Evolutionary conservation across 75 land plant species (phyloP).

Genomic region (Pinus taeda): DNA sequence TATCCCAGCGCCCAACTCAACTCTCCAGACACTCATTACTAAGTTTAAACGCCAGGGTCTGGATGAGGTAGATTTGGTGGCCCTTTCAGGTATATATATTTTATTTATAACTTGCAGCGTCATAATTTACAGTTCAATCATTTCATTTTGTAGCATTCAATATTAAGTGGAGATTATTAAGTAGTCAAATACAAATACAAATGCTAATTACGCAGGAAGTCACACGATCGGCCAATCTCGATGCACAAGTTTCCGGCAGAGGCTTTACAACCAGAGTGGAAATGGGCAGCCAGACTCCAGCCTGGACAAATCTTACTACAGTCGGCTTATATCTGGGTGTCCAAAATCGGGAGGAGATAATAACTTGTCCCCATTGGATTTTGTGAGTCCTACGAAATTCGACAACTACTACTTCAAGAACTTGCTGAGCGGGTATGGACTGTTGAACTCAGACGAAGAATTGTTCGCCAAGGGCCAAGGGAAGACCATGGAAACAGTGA

Average conservation of each 20-base stretch:
- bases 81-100: slow-evolving; percentile 54
- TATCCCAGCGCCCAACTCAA: slow-evolving; percentile 70
- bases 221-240: slow-evolving; percentile 64
- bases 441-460: slow-evolving; percentile 54
- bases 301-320: slow-evolving; percentile 30
- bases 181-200: no score
- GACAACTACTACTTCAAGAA: slow-evolving; percentile 84
- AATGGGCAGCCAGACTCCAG: slow-evolving; percentile 54
- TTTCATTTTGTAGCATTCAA: no score
- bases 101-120: no score
- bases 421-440: slow-evolving; percentile 39
- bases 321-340: slow-evolving; percentile 34
- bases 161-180: no score
- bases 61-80: slow-evolving; percentile 58
- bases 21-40: slow-evolving; percentile 62
- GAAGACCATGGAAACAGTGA: slow-evolving; percentile 39
- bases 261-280: slow-evolving; percentile 73
- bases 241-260: slow-evolving; percentile 29
- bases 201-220: no score
- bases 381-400: slow-evolving; percentile 41
- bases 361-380: slow-evolving; percentile 57
- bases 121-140: no score
- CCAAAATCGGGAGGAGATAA: slow-evolving; percentile 66
- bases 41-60: slow-evolving; percentile 63
- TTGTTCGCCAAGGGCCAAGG: slow-evolving; percentile 27